phyloP scores from a whole-genome alignment of 306 rosid genomes.

The Cicer cuneatum region DNA sequence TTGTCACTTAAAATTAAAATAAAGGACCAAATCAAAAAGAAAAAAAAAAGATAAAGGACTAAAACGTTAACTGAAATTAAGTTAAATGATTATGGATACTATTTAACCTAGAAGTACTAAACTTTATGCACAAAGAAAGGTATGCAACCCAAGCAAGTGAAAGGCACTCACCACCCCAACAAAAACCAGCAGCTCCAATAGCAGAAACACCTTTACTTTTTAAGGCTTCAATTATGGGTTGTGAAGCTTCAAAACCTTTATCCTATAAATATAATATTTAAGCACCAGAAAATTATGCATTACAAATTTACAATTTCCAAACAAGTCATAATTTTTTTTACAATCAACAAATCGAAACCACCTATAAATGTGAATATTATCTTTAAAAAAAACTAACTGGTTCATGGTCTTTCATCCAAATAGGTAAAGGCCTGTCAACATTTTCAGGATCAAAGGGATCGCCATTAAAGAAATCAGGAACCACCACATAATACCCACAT shows the following conservation, averaged over 20 bases:
- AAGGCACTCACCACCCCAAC: constrained; percentile 80
- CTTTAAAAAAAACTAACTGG: constrained; percentile 48
- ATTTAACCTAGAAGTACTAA: too few relatives aligned
- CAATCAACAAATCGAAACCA: neutral
- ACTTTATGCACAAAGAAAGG: neutral
- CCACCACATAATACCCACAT: constrained; percentile 64
- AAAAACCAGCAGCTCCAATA: constrained; percentile 72
- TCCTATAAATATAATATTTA: constrained; percentile 48
- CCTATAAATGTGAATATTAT: neutral
- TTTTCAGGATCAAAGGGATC: constrained; percentile 56
- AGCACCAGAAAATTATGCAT: constrained; percentile 3
- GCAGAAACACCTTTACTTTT: constrained; percentile 56
- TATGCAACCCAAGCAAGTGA: neutral
- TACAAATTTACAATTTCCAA: neutral
- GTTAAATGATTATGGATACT: too few relatives aligned
- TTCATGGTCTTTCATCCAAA: constrained; percentile 63
- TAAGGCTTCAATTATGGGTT: constrained; percentile 59
- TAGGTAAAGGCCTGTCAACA: constrained; percentile 51
- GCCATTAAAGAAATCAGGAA: constrained; percentile 67
- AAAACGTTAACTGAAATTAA: too few relatives aligned
- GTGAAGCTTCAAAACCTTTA: constrained; percentile 57
- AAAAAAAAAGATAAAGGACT: too few relatives aligned
- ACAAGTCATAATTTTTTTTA: neutral
- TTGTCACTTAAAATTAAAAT: too few relatives aligned
- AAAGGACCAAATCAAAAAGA: too few relatives aligned